phyloP scores from a whole-genome alignment of 345 rosid species.

The Euphorbia tirucalli region DNA sequence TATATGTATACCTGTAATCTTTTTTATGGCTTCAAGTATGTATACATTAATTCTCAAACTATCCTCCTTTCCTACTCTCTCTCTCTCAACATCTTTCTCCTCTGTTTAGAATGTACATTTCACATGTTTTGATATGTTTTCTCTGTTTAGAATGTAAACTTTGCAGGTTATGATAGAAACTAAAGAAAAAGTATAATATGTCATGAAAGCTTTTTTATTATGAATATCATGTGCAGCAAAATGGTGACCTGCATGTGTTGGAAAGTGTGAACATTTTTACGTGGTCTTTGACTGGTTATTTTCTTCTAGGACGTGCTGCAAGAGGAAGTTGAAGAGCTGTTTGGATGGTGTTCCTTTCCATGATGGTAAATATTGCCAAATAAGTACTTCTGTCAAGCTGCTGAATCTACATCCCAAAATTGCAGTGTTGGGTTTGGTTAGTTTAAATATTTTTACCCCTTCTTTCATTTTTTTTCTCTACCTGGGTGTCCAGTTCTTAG shows the following conservation, averaged over 20 bases:
- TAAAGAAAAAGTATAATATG: not conserved
- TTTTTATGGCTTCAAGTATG: not conserved
- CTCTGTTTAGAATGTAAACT: not conserved
- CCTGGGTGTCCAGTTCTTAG: conserved; percentile 23
- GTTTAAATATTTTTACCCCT: conserved; percentile 3
- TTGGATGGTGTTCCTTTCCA: conserved; percentile 16
- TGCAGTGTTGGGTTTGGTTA: conserved; percentile 29
- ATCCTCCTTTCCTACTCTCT: not conserved
- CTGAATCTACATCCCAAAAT: conserved; percentile 40
- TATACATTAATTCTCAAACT: not conserved
- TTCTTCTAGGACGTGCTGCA: conserved; percentile 39
- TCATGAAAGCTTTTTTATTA: not conserved
- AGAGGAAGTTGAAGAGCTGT: conserved; percentile 45
- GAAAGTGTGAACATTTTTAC: not conserved
- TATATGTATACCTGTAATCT: not conserved
- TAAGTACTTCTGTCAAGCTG: conserved; percentile 38
- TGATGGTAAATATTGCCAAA: conserved; percentile 29
- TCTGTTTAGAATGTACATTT: not conserved
- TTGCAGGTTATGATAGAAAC: not conserved
- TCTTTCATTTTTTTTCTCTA: not conserved
- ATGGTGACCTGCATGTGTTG: not conserved
- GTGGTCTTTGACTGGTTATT: conserved; percentile 16
- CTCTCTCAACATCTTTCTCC: not conserved
- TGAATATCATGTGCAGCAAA: not conserved
- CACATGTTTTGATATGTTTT: not conserved